Evolutionary conservation across 768 basidiomycete species (phyloP), one percentile per base, ranked within the genome.

Genomic region (Termitomyces sp.): DNA sequence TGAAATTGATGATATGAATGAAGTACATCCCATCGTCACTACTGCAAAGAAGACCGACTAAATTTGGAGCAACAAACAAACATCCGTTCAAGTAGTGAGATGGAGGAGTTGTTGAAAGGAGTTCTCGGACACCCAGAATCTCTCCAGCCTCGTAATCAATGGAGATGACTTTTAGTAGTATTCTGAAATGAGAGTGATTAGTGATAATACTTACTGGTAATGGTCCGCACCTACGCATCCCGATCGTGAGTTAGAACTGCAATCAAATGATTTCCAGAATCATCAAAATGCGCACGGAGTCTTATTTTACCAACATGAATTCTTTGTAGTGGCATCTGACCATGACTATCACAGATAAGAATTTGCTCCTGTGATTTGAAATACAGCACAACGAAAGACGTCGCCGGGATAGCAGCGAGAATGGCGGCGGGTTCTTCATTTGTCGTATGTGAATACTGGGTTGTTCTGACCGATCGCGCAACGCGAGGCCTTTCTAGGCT

Each of bases 21-120:
- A 4, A 41, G 12, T 31, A 41, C 20, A 29, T 29, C 31, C 28
- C 29, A 36, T 60, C 44, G 5, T 41, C 41, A 9, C 5, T 4
- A 39, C 20, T 37, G 20, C 51, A 47, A 31, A 58, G 50, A 16
- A 60, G 20, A 29, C 60, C 62, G 20, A 61, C 51, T 2, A 56
- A 18, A 22, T 50, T 46, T 13, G 57, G 49, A 45, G 36, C 44
- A 33, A 61, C 34, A 42, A 63, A 63, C 22, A 61, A 26, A 26
- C 37, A 41, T 41, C 26, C 51, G 2, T 18, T 7, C 6, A 20
- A 0, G 8, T 52, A 28, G 3, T 28, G 18, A 12, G 51, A 20
- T 2, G 26, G 36, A 4, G 26, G 37, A 13, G 8, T 4, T 36
- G 26, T 39, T 5, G 26, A 41, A 39, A 52, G 26, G 18, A 52